These are phyloP conservation scores for Calonectria hawksworthii DNA, from an alignment of 2,329 filamentous ascomycete species.

Conservation along the genomic window DNA sequence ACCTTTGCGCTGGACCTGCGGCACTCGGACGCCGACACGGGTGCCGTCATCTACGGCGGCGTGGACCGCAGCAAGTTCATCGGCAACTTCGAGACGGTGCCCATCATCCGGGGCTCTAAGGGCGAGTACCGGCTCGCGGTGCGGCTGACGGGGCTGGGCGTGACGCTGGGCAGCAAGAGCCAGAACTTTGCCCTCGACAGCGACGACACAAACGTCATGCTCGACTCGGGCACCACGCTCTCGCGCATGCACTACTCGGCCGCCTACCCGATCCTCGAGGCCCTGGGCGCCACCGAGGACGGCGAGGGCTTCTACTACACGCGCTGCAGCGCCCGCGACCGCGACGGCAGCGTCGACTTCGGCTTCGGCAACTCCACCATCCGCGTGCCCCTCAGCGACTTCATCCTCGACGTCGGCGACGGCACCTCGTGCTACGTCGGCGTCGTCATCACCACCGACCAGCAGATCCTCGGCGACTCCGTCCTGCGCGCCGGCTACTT, in stretches of 20 bases:
- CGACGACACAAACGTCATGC: conserved; percentile 58
- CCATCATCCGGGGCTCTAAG: conserved; percentile 56
- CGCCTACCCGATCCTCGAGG: conserved; percentile 58
- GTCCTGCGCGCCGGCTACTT: conserved; percentile 61
- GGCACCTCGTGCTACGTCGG: conserved; percentile 58
- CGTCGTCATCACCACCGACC: conserved; percentile 54
- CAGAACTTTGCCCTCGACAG: conserved; percentile 43
- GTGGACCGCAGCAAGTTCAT: conserved; percentile 66
- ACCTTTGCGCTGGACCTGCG: conserved; percentile 66
- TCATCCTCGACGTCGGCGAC: conserved; percentile 61
- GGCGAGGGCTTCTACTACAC: conserved; percentile 60
- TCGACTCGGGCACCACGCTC: conserved; percentile 68
- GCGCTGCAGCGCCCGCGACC: conserved; percentile 55
- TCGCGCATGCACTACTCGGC: conserved; percentile 60
- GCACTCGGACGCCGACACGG: conserved; percentile 56
- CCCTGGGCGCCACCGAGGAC: conserved; percentile 58
- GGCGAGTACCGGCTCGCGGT: conserved; percentile 56
- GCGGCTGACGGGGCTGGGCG: conserved; percentile 48
- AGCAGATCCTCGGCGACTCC: conserved; percentile 60
- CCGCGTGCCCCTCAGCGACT: conserved; percentile 61
- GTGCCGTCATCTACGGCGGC: conserved; percentile 68
- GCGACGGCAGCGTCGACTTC: conserved; percentile 62
- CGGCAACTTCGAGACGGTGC: conserved; percentile 59
- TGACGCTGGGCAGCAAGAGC: conserved; percentile 43
- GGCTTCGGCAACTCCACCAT: conserved; percentile 59